Evolutionary conservation across 106 monocot species (phyloP).

Genomic region (Phalaenopsis equestris): DNA sequence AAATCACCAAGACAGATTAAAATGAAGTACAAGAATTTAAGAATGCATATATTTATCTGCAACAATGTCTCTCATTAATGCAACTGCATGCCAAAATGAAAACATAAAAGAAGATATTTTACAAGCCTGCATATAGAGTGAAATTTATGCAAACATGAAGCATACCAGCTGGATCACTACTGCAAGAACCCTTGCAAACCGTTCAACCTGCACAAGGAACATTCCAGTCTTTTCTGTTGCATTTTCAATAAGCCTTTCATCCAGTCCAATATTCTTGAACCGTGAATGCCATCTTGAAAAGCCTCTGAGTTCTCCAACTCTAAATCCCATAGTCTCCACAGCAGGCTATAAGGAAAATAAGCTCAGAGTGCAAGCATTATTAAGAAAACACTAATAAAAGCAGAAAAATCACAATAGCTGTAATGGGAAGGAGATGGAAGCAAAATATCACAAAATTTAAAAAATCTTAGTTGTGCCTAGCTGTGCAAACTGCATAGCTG

Average conservation of each 20-base stretch:
- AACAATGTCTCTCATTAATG: background rate
- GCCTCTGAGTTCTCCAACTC: constrained; percentile 85
- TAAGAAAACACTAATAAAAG: background rate
- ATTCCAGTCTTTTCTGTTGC: constrained; percentile 81
- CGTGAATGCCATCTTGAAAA: constrained; percentile 89
- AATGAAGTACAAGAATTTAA: background rate
- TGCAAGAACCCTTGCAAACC: constrained; percentile 78
- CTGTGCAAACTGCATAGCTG: background rate
- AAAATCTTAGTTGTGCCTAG: background rate
- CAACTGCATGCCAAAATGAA: constrained; percentile 1
- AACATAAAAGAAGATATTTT: background rate
- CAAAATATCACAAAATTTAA: background rate
- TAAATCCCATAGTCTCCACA: constrained; percentile 82
- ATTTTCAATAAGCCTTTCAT: constrained; percentile 63
- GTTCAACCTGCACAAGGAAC: constrained; percentile 83
- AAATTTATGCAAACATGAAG: background rate
- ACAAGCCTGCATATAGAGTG: background rate
- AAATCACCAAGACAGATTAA: background rate
- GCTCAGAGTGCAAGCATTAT: background rate
- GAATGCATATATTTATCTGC: background rate
- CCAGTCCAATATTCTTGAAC: constrained; percentile 69
- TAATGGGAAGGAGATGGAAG: background rate
- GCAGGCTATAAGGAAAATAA: constrained; percentile 56
- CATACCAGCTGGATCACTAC: constrained; percentile 69
- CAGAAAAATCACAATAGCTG: background rate